Percentiles rank a stretch among this genome's conserved stretches.
Evolutionary conservation across 2,329 filamentous ascomycete species (phyloP).

Genomic region (Microdochium nivale): DNA sequence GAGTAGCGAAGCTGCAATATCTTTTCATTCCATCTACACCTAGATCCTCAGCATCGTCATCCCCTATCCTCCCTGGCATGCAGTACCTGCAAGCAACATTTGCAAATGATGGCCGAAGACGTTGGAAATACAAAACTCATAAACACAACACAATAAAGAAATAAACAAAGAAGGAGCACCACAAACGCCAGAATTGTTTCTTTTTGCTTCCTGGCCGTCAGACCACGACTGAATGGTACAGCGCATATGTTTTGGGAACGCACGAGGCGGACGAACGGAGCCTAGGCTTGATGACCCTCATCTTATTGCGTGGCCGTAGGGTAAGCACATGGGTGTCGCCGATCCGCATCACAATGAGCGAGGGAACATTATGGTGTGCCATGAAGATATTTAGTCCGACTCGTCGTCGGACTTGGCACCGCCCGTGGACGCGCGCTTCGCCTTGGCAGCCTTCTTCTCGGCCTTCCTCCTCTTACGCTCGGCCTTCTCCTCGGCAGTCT

Average conservation of each 20-base stretch:
- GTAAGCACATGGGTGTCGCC: no score
- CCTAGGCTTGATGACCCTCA: no score
- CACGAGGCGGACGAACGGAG: no score
- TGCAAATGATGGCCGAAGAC: not conserved
- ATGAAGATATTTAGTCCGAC: constrained; percentile 31
- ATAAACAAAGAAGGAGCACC: not conserved
- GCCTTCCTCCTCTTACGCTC: constrained; percentile 52
- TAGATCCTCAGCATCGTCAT: not conserved
- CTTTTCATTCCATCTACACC: not conserved
- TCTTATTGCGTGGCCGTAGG: no score
- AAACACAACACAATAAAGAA: not conserved
- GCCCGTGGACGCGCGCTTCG: constrained; percentile 44
- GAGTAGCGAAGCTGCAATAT: not conserved
- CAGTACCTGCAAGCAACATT: not conserved
- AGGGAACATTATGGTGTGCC: not conserved
- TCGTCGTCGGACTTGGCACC: constrained; percentile 40
- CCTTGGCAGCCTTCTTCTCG: constrained; percentile 49
- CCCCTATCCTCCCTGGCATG: not conserved
- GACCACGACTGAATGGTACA: not conserved
- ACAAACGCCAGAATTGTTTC: not conserved
- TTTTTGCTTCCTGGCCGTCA: not conserved
- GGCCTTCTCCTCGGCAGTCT: constrained; percentile 61
- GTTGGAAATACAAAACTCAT: not conserved
- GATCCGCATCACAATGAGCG: not conserved
- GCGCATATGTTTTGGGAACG: not conserved